Percentiles rank a stretch among this genome's conserved stretches.
phyloP scores from a whole-genome alignment of 352 stramenopile species.

The Halophytophthora batemanensis region DNA sequence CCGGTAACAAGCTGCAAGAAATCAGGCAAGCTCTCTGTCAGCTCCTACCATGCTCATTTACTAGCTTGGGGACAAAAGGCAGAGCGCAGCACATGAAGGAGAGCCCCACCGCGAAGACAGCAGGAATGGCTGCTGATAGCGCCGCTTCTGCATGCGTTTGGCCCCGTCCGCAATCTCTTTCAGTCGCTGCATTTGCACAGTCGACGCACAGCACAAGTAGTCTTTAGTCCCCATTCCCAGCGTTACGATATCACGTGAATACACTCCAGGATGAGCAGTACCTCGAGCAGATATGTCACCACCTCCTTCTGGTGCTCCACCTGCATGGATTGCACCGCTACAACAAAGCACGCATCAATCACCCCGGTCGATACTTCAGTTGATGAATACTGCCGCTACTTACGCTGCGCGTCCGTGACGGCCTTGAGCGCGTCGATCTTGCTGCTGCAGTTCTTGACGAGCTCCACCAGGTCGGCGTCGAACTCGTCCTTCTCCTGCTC shows the following conservation, averaged over 20 bases:
- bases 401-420: conserved; percentile 25
- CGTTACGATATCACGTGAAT: no score
- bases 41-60: not conserved
- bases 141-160: conserved; percentile 75
- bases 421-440: conserved; percentile 60
- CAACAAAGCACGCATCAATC: not conserved
- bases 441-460: conserved; percentile 64
- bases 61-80: not conserved
- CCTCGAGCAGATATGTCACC: conserved; percentile 70
- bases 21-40: not conserved
- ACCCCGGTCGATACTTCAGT: not conserved
- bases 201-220: not conserved
- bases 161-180: conserved; percentile 56
- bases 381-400: conserved; percentile 12
- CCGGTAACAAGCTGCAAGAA: conserved; percentile 44
- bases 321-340: conserved; percentile 19
- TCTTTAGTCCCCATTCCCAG: no score
- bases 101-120: conserved; percentile 48
- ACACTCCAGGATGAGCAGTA: conserved; percentile 7
- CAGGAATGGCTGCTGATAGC: conserved; percentile 64
- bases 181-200: conserved; percentile 35
- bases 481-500: conserved; percentile 78
- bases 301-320: conserved; percentile 67
- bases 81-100: not conserved
- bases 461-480: conserved; percentile 67